phyloP scores from a whole-genome alignment of 2,329 filamentous ascomycete genomes.

The Colletotrichum australisinense region DNA sequence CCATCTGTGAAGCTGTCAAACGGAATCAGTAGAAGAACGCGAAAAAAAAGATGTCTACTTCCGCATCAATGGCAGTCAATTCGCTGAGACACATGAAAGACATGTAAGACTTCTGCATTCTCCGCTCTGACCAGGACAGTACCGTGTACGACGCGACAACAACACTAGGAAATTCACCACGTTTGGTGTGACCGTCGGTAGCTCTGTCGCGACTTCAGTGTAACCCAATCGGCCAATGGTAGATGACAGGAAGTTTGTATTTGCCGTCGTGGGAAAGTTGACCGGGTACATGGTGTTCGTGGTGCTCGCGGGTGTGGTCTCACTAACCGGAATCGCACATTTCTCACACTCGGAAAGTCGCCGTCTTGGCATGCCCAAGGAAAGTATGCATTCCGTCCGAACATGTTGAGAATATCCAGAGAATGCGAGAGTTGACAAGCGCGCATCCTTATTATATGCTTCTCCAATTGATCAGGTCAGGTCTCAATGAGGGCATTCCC shows the following conservation, averaged over 20 bases:
- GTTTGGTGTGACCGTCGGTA: constrained; percentile 46
- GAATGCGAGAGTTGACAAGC: too few relatives aligned
- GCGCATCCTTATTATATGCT: too few relatives aligned
- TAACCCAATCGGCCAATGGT: constrained; percentile 58
- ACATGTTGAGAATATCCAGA: too few relatives aligned
- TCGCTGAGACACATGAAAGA: constrained; percentile 50
- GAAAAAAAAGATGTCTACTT: constrained; percentile 48
- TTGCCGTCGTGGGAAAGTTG: constrained; percentile 53
- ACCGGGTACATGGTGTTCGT: constrained; percentile 58
- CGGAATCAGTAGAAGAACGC: constrained; percentile 64
- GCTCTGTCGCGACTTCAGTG: constrained; percentile 56
- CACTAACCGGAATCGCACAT: too few relatives aligned
- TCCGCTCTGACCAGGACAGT: constrained; percentile 55
- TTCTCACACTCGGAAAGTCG: too few relatives aligned
- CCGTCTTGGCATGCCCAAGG: too few relatives aligned
- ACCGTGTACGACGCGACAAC: constrained; percentile 49
- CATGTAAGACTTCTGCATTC: constrained; percentile 54
- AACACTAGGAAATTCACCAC: constrained; percentile 58
- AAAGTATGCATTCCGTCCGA: too few relatives aligned
- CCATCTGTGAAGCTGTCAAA: constrained; percentile 58
- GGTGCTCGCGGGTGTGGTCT: constrained; percentile 35
- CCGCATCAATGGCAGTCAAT: constrained; percentile 49
- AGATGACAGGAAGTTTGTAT: constrained; percentile 55
- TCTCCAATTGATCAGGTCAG: too few relatives aligned
- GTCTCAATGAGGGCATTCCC: too few relatives aligned